Conservation (phyloP, 352 stramenopile species). For the Pythium apleroticum region DNA sequence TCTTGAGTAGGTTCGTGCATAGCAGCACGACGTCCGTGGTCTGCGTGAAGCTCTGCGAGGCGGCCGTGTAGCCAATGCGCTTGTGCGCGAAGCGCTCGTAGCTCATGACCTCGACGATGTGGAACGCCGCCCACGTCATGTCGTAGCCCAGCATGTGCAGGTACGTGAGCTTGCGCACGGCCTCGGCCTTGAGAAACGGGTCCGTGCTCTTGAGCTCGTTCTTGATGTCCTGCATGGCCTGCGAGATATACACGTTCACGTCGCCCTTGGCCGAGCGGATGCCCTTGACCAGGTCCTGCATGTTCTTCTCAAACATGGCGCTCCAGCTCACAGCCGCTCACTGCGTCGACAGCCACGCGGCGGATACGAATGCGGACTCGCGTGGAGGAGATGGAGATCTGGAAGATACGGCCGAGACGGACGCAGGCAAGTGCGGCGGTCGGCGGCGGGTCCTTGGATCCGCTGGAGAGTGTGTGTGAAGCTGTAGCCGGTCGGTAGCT, state of each 20-base stretch:
- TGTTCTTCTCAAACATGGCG: slow-evolving; percentile 97
- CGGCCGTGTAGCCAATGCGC: slow-evolving; percentile 95
- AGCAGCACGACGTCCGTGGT: slow-evolving; percentile 98
- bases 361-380: neutral
- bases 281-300: slow-evolving; percentile 98
- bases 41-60: slow-evolving; percentile 96
- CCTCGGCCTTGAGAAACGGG: slow-evolving; percentile 96
- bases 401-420: neutral
- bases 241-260: slow-evolving; percentile 95
- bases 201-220: slow-evolving; percentile 96
- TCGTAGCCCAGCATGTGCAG: slow-evolving; percentile 98
- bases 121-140: slow-evolving; percentile 98
- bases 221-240: slow-evolving; percentile 98
- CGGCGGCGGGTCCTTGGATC: neutral
- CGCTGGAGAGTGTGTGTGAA: neutral
- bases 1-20: slow-evolving; percentile 99
- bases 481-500: neutral
- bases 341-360: slow-evolving; percentile 1
- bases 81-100: slow-evolving; percentile 96
- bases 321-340: neutral
- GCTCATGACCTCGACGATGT: slow-evolving; percentile 98
- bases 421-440: neutral
- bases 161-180: slow-evolving; percentile 97
- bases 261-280: slow-evolving; percentile 97
- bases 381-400: neutral